Percentiles rank a stretch among this genome's conserved stretches.
These are phyloP conservation scores for Kodamaea laetipori DNA, from an alignment of 805 yeast species.

Conservation along the genomic window DNA sequence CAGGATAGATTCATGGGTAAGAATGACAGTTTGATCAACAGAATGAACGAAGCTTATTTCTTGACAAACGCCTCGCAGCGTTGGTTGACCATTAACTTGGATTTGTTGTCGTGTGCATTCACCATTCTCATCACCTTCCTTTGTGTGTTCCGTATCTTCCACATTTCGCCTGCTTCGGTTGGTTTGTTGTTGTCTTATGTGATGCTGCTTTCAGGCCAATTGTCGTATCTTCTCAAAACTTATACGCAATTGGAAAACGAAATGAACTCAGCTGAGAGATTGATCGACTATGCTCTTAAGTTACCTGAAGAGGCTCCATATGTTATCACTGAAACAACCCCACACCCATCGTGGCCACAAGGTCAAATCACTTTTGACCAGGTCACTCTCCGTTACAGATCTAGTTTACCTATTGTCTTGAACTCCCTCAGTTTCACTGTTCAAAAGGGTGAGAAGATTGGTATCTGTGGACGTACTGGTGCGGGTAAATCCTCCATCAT, in stretches of 20 bases:
- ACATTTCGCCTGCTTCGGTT: conserved; percentile 59
- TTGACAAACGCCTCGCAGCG: conserved; percentile 66
- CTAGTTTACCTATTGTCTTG: conserved; percentile 60
- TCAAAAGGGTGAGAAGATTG: conserved; percentile 66
- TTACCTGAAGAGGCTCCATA: conserved; percentile 70
- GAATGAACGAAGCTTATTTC: conserved; percentile 68
- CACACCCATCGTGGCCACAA: conserved; percentile 52
- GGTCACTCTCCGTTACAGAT: conserved; percentile 57
- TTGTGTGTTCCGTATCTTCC: conserved; percentile 60
- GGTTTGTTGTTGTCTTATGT: conserved; percentile 71
- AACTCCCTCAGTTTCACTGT: conserved; percentile 47
- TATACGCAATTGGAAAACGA: conserved; percentile 74
- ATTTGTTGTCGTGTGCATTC: conserved; percentile 52
- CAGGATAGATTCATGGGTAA: conserved; percentile 48
- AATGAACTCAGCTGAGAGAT: conserved; percentile 74
- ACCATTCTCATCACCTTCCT: conserved; percentile 58
- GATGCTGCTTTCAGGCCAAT: conserved; percentile 53
- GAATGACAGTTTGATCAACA: conserved; percentile 51
- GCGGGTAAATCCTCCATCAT: conserved; percentile 77
- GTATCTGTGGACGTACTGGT: conserved; percentile 89
- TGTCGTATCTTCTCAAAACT: conserved; percentile 62
- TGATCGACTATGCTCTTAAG: conserved; percentile 61
- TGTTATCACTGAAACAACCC: conserved; percentile 45
- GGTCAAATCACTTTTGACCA: conserved; percentile 52
- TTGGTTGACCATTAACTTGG: conserved; percentile 69